These are phyloP conservation scores for Barbarea vulgaris DNA, from an alignment of 345 rosid species.

Conservation along the genomic window DNA sequence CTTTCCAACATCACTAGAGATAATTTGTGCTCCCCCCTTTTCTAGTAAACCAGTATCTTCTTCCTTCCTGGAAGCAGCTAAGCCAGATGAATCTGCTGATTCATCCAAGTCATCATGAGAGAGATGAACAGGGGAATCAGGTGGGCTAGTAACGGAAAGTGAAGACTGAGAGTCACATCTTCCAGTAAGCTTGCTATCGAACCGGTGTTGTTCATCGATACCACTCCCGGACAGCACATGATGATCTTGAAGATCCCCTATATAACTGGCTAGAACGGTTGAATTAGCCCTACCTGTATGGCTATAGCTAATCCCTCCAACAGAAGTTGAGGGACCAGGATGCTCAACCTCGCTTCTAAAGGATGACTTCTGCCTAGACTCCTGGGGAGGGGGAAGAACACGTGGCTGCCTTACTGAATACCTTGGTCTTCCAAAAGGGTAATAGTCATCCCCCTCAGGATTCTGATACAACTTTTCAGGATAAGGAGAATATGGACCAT, in stretches of 20 bases:
- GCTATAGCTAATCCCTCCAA: constrained; percentile 46
- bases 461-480: constrained; percentile 63
- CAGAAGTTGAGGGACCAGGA: constrained; percentile 62
- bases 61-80: constrained; percentile 52
- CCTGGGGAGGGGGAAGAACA: constrained; percentile 81
- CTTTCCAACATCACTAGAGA: constrained; percentile 50
- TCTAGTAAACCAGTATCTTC: constrained; percentile 46
- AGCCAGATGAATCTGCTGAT: constrained; percentile 58
- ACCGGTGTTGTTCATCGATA: constrained; percentile 46
- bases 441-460: constrained; percentile 66
- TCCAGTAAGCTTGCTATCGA: constrained; percentile 51
- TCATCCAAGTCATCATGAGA: constrained; percentile 98
- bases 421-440: constrained; percentile 77
- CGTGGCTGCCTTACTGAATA: constrained; percentile 91
- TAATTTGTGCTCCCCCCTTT: constrained; percentile 45
- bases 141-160: constrained; percentile 88
- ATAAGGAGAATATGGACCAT: constrained; percentile 56
- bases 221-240: constrained; percentile 43
- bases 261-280: constrained; percentile 49
- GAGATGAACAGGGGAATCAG: constrained; percentile 84
- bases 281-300: constrained; percentile 50
- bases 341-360: constrained; percentile 56
- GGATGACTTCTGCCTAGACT: constrained; percentile 58
- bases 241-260: constrained; percentile 51
- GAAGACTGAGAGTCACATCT: constrained; percentile 95